phyloP scores from a whole-genome alignment of 208 protist species.

The Trypanosoma conorhini region DNA sequence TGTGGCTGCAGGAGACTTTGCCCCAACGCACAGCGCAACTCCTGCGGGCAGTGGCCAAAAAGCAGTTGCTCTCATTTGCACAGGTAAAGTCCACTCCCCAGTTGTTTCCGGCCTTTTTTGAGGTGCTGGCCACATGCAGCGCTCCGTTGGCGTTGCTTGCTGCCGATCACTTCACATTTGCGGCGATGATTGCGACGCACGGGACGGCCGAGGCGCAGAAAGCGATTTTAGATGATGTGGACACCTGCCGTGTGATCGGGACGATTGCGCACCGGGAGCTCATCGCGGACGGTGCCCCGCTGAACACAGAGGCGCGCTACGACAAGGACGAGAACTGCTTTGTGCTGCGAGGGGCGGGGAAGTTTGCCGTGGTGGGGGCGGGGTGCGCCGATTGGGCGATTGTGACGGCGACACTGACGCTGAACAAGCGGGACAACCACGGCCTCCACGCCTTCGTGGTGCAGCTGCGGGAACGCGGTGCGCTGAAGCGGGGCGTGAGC shows the following conservation, averaged over 20 bases:
- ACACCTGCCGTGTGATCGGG: slow-evolving; percentile 59
- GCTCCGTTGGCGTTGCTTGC: slow-evolving; percentile 61
- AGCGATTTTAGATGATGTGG: slow-evolving; percentile 58
- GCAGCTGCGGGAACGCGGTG: slow-evolving; percentile 57
- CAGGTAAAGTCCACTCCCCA: slow-evolving; percentile 78
- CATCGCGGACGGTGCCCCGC: slow-evolving; percentile 65
- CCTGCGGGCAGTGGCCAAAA: slow-evolving; percentile 57
- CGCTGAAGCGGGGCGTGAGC: slow-evolving; percentile 42
- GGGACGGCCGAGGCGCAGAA: slow-evolving; percentile 41
- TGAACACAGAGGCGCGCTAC: slow-evolving; percentile 86
- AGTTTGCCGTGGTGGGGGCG: slow-evolving; percentile 81
- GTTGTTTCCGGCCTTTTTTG: slow-evolving; percentile 70
- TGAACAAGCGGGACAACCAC: slow-evolving; percentile 78
- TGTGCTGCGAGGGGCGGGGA: slow-evolving; percentile 75
- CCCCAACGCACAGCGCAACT: slow-evolving; percentile 48
- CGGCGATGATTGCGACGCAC: slow-evolving; percentile 72
- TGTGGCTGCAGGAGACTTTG: slow-evolving; percentile 9
- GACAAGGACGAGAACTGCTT: slow-evolving; percentile 77
- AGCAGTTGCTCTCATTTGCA: slow-evolving; percentile 72
- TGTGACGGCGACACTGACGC: slow-evolving; percentile 78
- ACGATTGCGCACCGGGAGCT: slow-evolving; percentile 77
- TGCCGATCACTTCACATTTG: slow-evolving; percentile 87
- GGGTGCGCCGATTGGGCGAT: slow-evolving; percentile 78
- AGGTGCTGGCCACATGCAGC: slow-evolving; percentile 68
- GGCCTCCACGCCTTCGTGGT: slow-evolving; percentile 78